Percentiles rank a stretch among this genome's conserved stretches.
Evolutionary conservation across 257 asterid species (phyloP).

Genomic region (Knoxia roxburghii): DNA sequence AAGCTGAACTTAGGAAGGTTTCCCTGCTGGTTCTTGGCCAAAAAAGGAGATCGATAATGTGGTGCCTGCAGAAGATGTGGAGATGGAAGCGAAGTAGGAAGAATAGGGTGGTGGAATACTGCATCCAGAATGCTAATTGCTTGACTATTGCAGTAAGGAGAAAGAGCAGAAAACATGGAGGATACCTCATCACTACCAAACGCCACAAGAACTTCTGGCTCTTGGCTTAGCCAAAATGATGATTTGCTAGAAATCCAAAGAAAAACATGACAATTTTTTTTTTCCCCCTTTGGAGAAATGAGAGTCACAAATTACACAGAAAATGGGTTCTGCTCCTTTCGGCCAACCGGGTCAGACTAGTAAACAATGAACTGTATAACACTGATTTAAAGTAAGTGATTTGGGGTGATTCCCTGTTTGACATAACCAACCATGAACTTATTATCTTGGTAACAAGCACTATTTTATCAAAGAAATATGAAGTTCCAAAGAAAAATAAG

Average conservation of each 20-base stretch:
- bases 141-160: constrained; percentile 88
- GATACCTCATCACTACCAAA: constrained; percentile 82
- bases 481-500: neutral
- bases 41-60: constrained; percentile 42
- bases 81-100: constrained; percentile 26
- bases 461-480: neutral
- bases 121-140: constrained; percentile 77
- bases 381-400: neutral
- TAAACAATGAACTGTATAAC: neutral
- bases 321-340: neutral
- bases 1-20: constrained; percentile 43
- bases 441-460: neutral
- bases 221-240: constrained; percentile 47
- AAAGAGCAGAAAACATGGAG: constrained; percentile 65
- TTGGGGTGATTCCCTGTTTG: neutral
- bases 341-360: neutral
- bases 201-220: constrained; percentile 96
- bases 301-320: neutral
- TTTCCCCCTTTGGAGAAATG: neutral
- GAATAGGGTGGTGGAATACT: constrained; percentile 50
- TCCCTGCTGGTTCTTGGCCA: constrained; percentile 76
- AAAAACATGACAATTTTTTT: neutral
- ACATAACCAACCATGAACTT: neutral
- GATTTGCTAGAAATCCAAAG: neutral
- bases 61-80: constrained; percentile 62